Percentiles rank a stretch among this genome's conserved stretches.
These are phyloP conservation scores for Ascochyta rabiei DNA, from an alignment of 2,329 filamentous ascomycete species.

Conservation along the genomic window DNA sequence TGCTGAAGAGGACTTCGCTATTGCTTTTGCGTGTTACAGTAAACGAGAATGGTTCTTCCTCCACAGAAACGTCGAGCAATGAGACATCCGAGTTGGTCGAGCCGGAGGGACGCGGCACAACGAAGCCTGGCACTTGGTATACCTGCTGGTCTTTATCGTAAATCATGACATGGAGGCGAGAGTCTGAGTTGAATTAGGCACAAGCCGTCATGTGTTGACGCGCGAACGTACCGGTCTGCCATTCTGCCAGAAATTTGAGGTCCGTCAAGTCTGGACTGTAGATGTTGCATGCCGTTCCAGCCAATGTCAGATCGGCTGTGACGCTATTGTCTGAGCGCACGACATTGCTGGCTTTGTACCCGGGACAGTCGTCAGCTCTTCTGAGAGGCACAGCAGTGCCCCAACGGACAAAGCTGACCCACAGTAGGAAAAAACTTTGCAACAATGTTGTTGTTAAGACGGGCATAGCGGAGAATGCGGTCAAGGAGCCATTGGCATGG, in stretches of 20 bases:
- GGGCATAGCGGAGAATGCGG: conserved; percentile 29
- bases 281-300: conserved; percentile 66
- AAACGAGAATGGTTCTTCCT: conserved; percentile 70
- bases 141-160: conserved; percentile 71
- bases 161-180: conserved; percentile 73
- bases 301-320: conserved; percentile 72
- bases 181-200: conserved; percentile 51
- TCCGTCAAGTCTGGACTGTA: conserved; percentile 63
- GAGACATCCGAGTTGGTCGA: conserved; percentile 41
- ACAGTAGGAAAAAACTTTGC: conserved; percentile 30
- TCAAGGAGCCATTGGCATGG: conserved; percentile 28
- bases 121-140: conserved; percentile 74
- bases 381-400: conserved; percentile 28
- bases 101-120: conserved; percentile 66
- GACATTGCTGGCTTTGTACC: conserved; percentile 70
- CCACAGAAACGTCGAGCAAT: conserved; percentile 60
- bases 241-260: conserved; percentile 64
- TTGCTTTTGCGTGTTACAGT: conserved; percentile 63
- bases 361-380: conserved; percentile 60
- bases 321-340: conserved; percentile 59
- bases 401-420: conserved; percentile 28
- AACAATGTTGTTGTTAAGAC: conserved; percentile 29
- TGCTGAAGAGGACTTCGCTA: conserved; percentile 69
- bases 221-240: conserved; percentile 59
- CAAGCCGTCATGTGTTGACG: background rate